phyloP scores from a whole-genome alignment of 345 rosid genomes.

The Ailanthus altissimus region DNA sequence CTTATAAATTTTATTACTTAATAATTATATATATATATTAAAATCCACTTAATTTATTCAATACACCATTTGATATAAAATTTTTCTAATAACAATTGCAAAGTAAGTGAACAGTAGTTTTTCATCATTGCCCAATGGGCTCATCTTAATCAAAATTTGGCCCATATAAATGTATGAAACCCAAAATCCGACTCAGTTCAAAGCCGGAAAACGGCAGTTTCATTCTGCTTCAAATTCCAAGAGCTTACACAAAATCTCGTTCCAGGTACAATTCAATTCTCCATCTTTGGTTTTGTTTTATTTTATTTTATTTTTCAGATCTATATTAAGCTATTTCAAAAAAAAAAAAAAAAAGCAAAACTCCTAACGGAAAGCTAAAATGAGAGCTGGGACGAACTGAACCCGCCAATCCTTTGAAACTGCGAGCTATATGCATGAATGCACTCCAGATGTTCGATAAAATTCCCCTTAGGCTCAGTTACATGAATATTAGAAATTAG shows the following conservation, averaged over 20 bases:
- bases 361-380: not conserved
- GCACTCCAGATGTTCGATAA: conserved; percentile 34
- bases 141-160: not conserved
- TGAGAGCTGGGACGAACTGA: not conserved
- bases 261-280: not conserved
- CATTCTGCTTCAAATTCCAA: not conserved
- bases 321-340: not conserved
- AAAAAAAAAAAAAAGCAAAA: not conserved
- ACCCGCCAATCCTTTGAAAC: not conserved
- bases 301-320: not conserved
- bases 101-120: too few relatives aligned
- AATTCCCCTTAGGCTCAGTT: conserved; percentile 23
- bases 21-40: too few relatives aligned
- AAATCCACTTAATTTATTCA: too few relatives aligned
- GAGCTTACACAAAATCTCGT: not conserved
- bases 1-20: too few relatives aligned
- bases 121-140: not conserved
- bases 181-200: too few relatives aligned
- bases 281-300: not conserved
- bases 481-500: too few relatives aligned
- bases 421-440: not conserved
- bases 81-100: too few relatives aligned
- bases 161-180: too few relatives aligned
- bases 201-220: too few relatives aligned
- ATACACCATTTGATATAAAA: too few relatives aligned